Conservation (phyloP, 1,139 yeast genomes). For the Oligophagozyma castellii region DNA sequence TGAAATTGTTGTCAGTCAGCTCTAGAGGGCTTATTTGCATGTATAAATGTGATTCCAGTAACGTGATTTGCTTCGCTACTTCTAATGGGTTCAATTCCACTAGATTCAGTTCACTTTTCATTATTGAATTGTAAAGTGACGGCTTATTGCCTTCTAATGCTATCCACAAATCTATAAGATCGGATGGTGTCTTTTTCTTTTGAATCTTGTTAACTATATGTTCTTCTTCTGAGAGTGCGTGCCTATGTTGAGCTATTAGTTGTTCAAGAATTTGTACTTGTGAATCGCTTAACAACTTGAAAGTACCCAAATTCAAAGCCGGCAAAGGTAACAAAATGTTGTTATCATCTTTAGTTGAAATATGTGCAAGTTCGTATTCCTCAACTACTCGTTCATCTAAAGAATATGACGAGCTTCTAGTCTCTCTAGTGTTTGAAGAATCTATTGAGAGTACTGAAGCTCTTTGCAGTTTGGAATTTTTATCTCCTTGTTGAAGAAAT, state of each 20-base stretch:
- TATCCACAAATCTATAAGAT: not conserved
- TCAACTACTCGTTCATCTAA: constrained; percentile 27
- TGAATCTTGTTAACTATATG: constrained; percentile 4
- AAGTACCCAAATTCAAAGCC: constrained; percentile 19
- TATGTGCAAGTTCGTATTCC: constrained; percentile 26
- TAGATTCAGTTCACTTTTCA: constrained; percentile 28
- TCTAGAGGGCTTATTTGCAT: constrained; percentile 58
- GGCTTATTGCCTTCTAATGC: not conserved
- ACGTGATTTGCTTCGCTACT: constrained; percentile 71
- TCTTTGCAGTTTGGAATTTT: constrained; percentile 29
- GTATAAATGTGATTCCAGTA: constrained; percentile 64
- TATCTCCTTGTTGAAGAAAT: constrained; percentile 26
- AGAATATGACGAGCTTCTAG: constrained; percentile 23
- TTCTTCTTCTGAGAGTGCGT: constrained; percentile 4
- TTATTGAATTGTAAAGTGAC: not conserved
- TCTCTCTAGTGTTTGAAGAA: constrained; percentile 18
- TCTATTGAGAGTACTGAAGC: constrained; percentile 17
- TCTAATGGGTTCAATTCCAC: constrained; percentile 68
- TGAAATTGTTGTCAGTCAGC: constrained; percentile 44
- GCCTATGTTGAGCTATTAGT: constrained; percentile 19
- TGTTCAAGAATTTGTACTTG: constrained; percentile 24
- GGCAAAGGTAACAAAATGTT: constrained; percentile 25
- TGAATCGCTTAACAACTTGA: constrained; percentile 22
- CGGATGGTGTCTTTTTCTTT: constrained; percentile 1
- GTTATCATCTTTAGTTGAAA: constrained; percentile 19